These are phyloP conservation scores for Globisporangium iwayamae DNA, from an alignment of 352 stramenopile genomes.

Conservation along the genomic window DNA sequence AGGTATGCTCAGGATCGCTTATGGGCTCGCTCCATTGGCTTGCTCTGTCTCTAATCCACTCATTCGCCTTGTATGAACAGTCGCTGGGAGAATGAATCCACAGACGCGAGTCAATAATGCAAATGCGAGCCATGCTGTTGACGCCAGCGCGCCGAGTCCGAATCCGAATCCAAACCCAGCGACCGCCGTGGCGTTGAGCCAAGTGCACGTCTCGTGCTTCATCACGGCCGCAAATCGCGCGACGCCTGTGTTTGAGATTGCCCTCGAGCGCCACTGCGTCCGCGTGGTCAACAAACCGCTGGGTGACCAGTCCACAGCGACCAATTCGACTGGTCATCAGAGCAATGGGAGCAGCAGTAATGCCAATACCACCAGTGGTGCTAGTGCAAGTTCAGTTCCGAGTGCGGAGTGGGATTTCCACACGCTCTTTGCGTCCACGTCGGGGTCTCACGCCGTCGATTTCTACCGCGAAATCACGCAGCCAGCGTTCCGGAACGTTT, in stretches of 20 bases:
- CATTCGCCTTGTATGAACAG: conserved; percentile 7
- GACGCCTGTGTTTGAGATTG: conserved; percentile 55
- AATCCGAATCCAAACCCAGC: not conserved
- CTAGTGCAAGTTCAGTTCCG: conserved; percentile 1
- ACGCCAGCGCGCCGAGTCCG: conserved; percentile 1
- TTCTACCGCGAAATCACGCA: conserved; percentile 61
- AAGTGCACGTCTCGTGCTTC: conserved; percentile 66
- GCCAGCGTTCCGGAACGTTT: conserved; percentile 36
- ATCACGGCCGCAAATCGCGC: conserved; percentile 68
- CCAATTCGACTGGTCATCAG: not conserved
- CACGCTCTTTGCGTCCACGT: conserved; percentile 46
- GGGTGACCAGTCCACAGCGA: conserved; percentile 10
- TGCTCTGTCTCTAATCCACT: not conserved
- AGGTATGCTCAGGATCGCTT: not conserved
- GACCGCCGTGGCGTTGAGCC: conserved; percentile 24
- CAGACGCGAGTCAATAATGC: not conserved
- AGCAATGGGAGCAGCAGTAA: not conserved
- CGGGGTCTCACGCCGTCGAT: conserved; percentile 32
- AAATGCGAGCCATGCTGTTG: not conserved
- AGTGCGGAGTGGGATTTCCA: conserved; percentile 60
- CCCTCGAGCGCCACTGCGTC: conserved; percentile 38
- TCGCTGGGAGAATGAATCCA: not conserved
- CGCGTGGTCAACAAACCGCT: conserved; percentile 37
- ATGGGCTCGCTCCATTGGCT: not conserved
- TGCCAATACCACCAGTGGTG: not conserved